phyloP scores from a whole-genome alignment of 208 protist genomes.

The Tritrichomonas musculus region DNA sequence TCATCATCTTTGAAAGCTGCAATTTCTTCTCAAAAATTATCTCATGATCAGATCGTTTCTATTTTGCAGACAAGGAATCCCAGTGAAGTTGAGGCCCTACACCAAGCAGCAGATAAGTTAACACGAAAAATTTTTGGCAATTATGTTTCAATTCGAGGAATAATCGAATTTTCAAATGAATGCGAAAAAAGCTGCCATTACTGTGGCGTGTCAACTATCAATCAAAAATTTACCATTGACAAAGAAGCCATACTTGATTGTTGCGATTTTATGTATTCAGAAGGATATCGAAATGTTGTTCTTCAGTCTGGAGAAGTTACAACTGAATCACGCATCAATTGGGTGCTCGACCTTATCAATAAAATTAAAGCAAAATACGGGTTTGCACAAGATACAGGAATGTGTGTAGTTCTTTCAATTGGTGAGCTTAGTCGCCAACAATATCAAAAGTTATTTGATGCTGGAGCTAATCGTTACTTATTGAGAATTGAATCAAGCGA shows the following conservation, averaged over 20 bases:
- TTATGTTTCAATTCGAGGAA: slow-evolving; percentile 46
- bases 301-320: not conserved
- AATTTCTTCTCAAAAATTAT: not conserved
- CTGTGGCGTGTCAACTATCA: slow-evolving; percentile 48
- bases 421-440: slow-evolving; percentile 46
- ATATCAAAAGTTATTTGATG: slow-evolving; percentile 49
- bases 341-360: not conserved
- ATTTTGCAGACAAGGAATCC: not conserved
- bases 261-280: not conserved
- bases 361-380: not conserved
- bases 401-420: slow-evolving; percentile 49
- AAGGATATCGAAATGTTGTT: not conserved
- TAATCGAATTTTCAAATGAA: slow-evolving; percentile 57
- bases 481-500: slow-evolving; percentile 57
- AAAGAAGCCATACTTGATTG: not conserved
- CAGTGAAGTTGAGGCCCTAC: not conserved
- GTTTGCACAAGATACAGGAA: not conserved
- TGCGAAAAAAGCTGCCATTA: slow-evolving; percentile 56
- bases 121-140: not conserved
- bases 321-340: not conserved
- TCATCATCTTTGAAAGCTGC: not conserved
- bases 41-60: not conserved
- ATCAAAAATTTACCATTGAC: not conserved
- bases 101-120: not conserved
- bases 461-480: slow-evolving; percentile 51